phyloP scores from a whole-genome alignment of 2,329 filamentous ascomycete genomes.

The Cercospora zeae-maydis region DNA sequence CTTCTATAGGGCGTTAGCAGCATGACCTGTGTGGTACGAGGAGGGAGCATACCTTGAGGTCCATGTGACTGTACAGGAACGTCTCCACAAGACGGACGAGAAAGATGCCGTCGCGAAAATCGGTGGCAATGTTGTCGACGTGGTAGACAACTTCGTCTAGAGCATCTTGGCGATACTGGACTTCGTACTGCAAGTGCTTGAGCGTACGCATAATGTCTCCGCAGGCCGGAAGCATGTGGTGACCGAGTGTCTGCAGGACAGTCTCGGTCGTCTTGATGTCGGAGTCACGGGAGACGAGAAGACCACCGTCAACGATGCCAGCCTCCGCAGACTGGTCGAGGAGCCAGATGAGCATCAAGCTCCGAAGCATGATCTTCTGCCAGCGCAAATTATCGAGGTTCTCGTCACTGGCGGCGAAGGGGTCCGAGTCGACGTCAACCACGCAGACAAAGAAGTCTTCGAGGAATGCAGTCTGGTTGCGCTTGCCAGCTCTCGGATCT shows the following conservation, averaged over 20 bases:
- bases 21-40: neutral
- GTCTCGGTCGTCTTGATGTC: constrained; percentile 54
- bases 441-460: constrained; percentile 57
- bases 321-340: constrained; percentile 53
- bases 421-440: constrained; percentile 48
- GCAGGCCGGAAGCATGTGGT: constrained; percentile 55
- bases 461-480: constrained; percentile 44
- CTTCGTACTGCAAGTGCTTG: constrained; percentile 55
- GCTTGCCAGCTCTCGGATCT: constrained; percentile 23
- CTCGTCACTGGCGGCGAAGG: neutral
- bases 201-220: constrained; percentile 57
- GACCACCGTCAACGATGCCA: constrained; percentile 36
- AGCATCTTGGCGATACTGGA: constrained; percentile 53
- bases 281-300: constrained; percentile 53
- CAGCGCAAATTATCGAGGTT: constrained; percentile 36
- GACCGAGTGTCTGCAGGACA: constrained; percentile 51
- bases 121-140: constrained; percentile 59
- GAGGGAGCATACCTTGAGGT: neutral
- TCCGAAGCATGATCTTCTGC: constrained; percentile 55
- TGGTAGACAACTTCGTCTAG: constrained; percentile 58
- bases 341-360: constrained; percentile 58
- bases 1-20: neutral
- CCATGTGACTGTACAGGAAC: constrained; percentile 38
- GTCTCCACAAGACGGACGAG: constrained; percentile 60
- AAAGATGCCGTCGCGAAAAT: constrained; percentile 59